Conservation (phyloP, 2,329 filamentous ascomycete genomes). For the Hymenoscyphus occultus region DNA sequence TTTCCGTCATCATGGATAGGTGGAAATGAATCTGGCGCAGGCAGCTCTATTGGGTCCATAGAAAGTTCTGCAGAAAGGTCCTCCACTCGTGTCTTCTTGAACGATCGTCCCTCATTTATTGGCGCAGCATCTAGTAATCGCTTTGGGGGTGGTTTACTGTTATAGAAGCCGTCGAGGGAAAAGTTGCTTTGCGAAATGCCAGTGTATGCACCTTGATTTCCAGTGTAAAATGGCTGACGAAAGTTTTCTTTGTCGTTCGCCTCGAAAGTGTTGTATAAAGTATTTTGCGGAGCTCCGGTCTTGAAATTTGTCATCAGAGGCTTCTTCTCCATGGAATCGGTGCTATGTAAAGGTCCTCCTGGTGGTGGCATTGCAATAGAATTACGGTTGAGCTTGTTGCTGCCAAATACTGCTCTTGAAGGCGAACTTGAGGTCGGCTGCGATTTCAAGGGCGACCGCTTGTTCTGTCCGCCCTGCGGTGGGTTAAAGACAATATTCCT, state of each 20-base stretch:
- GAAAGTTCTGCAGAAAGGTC: constrained; percentile 51
- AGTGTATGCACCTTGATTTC: constrained; percentile 42
- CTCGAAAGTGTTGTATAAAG: constrained; percentile 43
- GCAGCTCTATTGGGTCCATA: constrained; percentile 36
- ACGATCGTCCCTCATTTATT: constrained; percentile 62
- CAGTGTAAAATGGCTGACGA: constrained; percentile 47
- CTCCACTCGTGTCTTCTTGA: constrained; percentile 62
- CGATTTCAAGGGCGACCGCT: constrained; percentile 68
- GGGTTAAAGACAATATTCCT: constrained; percentile 68
- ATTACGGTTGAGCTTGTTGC: constrained; percentile 56
- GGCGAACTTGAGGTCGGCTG: constrained; percentile 56
- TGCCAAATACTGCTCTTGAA: constrained; percentile 58
- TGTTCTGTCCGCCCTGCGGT: constrained; percentile 47
- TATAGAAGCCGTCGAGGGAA: constrained; percentile 50
- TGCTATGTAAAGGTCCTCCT: constrained; percentile 49
- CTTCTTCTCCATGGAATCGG: constrained; percentile 70
- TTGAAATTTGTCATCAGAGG: constrained; percentile 59
- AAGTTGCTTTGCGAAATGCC: constrained; percentile 40
- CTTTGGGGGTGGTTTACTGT: constrained; percentile 51
- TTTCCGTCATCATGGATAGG: constrained; percentile 77
- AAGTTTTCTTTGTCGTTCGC: constrained; percentile 54
- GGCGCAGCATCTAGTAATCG: constrained; percentile 72
- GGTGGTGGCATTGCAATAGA: constrained; percentile 64
- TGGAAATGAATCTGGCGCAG: constrained; percentile 62
- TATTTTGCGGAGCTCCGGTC: constrained; percentile 45